These are phyloP conservation scores for Lenwebbia sp. DNA, from an alignment of 345 rosid species.

Conservation along the genomic window DNA sequence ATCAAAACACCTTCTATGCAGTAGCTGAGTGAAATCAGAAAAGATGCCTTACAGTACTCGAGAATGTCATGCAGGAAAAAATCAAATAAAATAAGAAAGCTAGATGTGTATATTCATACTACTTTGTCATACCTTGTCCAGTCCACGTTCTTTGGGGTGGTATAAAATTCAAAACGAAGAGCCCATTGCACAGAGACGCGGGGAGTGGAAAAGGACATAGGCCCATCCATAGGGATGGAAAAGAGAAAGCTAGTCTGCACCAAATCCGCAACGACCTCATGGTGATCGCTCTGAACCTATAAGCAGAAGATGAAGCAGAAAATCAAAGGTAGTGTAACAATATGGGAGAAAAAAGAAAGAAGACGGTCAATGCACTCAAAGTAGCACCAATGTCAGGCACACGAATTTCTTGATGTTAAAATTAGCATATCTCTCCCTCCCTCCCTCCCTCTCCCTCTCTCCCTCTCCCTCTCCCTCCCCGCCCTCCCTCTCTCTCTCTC, in stretches of 20 bases:
- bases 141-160: conserved; percentile 69
- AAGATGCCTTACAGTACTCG: background rate
- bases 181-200: conserved; percentile 84
- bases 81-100: background rate
- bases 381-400: background rate
- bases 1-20: background rate
- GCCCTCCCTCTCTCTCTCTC: no score
- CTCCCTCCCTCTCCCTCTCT: no score
- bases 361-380: background rate
- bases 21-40: background rate
- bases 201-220: conserved; percentile 87
- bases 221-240: conserved; percentile 92
- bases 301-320: conserved; percentile 3
- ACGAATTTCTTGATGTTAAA: background rate
- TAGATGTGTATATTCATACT: background rate
- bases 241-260: conserved; percentile 94
- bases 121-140: conserved; percentile 52
- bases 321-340: background rate
- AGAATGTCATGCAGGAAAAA: background rate
- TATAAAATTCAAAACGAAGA: conserved; percentile 83
- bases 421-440: background rate
- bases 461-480: no score
- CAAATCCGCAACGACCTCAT: conserved; percentile 89
- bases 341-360: background rate
- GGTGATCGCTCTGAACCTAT: conserved; percentile 92